Base-by-base conservation (phyloP, 2,329 filamentous ascomycete genomes). In the Lithohypha guttulata region DNA sequence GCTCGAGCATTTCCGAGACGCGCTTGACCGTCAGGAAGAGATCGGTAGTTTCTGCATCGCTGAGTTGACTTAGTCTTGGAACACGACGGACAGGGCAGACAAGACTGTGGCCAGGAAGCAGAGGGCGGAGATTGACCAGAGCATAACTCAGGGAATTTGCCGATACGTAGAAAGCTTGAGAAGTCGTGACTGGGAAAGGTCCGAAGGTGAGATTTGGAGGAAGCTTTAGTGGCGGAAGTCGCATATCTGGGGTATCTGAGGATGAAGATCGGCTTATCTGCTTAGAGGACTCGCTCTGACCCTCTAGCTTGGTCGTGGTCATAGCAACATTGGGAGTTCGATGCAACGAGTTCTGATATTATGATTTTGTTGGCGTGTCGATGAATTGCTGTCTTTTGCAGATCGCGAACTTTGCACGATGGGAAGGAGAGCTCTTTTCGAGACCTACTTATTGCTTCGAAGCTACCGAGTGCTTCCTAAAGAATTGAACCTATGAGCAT, bases 121-220 rank as follows among this genome's bases (percentile, higher is more conserved):
- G 75, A 17, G 91, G 91, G 63, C 94, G 95, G 58, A 96, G 76
- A 64, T 98, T 98, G 42, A 96, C 87, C 46, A 96, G 71, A 39
- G 84, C 86, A 65, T 86, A 95, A 51, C 80, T 84, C 53, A 81
- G 71, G 4, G 31, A 34, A 8, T 34, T 39, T 1, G 74, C 70
- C 1, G 87, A 93, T 49, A 70, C 69, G 61, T 93, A 75, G 67
- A 96, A 96, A 65, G 95, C 84, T 82, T 95, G 83, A 13, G 75
- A 68, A 18, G 35, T 14, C 9, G 82, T 83, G 39, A 93, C 81
- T 42, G 82, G 68, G 55, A 82, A 87, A 6, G 78, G 72, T 10
- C 84, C 84, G 55, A 93, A 91, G 54, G 76, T 69, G 50, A 89
- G 64, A 11, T 47, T 49, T 2, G 48, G 42, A 21, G 47, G 45